A percentile compares a stretch with the other conserved stretches of the same genome.
These are phyloP conservation scores for Debaryomyces subglobosus DNA, from an alignment of 1,139 yeast genomes.

Conservation along the genomic window DNA sequence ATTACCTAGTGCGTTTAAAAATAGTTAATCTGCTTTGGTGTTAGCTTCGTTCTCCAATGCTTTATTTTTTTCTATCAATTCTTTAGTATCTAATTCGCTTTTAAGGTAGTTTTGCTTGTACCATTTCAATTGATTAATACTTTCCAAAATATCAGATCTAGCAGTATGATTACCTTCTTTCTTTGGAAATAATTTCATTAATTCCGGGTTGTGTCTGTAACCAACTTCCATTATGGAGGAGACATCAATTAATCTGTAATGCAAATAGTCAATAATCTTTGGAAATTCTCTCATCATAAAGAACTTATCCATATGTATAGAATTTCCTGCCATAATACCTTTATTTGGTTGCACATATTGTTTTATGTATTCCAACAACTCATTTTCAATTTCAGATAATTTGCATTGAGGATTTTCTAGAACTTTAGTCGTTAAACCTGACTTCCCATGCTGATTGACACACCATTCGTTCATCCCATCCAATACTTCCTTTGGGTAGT, in stretches of 20 bases:
- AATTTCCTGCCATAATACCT: constrained; percentile 86
- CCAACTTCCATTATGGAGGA: constrained; percentile 82
- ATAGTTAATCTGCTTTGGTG: not conserved
- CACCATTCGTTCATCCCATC: constrained; percentile 89
- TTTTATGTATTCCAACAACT: constrained; percentile 62
- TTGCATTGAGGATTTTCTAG: constrained; percentile 56
- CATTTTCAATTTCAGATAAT: constrained; percentile 60
- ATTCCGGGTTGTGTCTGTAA: constrained; percentile 68
- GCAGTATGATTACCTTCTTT: constrained; percentile 84
- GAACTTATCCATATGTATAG: constrained; percentile 88
- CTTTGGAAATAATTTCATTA: constrained; percentile 60
- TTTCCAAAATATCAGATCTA: constrained; percentile 81
- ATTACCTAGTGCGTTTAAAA: not conserved
- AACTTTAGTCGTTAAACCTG: constrained; percentile 79
- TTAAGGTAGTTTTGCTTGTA: constrained; percentile 66
- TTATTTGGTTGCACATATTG: constrained; percentile 52
- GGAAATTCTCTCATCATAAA: constrained; percentile 89
- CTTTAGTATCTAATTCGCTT: constrained; percentile 25
- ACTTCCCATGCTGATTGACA: constrained; percentile 68
- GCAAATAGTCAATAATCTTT: constrained; percentile 65
- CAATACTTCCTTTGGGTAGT: constrained; percentile 64
- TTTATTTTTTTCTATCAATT: constrained; percentile 15
- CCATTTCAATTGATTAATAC: constrained; percentile 83
- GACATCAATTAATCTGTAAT: constrained; percentile 88
- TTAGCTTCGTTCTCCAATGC: constrained; percentile 4